Evolutionary conservation across 345 rosid genomes (phyloP), one percentile per base, ranked within the genome.

Genomic region (Lepidium africanum): DNA sequence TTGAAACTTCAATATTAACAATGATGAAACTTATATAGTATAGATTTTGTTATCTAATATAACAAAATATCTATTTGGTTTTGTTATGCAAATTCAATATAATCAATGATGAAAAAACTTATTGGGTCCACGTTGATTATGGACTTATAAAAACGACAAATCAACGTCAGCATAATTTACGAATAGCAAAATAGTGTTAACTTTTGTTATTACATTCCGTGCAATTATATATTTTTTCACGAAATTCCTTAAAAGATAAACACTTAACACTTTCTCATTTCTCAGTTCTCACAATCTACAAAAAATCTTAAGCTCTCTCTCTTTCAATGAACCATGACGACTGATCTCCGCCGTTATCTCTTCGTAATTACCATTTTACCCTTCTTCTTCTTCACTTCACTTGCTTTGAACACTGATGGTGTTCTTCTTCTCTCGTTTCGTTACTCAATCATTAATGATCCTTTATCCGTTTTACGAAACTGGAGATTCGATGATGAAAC

Each of bases 401-500:
- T 65, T 49, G 83, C 86, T 52, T 78, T 90, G 5, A 87, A 71
- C 80, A 82, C 79, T 9, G 99, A 94, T 65, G 97, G 95, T 13
- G 73, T 88, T 52, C 81, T 94, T 25, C 80, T 94, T 56, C 86
- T 87, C 47, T 94, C 99, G 67, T 81, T 94, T 72, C 90, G 85
- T 70, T 76, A 63, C 76, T 87, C 91, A 8, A 67, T 91, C 74
- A 38, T 81, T 54, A 72, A 74, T 47, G 99, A 94, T 67, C 99
- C 99, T 49, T 81, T 85, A 9, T 49, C 40, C 6, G 87, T 72
- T 42, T 78, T 91, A 38, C 50, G 75, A 14, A 75, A 37, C 83
- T 94, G 99, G 99, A 85, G 74, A 61, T 55, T 36, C 80, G 9
- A 50, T 21, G 90, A 85, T 70, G 75, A 75, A 55, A 82, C 82